Evolutionary conservation across 768 basidiomycete genomes (phyloP).

Genomic region (Kwoniella dendrophila): DNA sequence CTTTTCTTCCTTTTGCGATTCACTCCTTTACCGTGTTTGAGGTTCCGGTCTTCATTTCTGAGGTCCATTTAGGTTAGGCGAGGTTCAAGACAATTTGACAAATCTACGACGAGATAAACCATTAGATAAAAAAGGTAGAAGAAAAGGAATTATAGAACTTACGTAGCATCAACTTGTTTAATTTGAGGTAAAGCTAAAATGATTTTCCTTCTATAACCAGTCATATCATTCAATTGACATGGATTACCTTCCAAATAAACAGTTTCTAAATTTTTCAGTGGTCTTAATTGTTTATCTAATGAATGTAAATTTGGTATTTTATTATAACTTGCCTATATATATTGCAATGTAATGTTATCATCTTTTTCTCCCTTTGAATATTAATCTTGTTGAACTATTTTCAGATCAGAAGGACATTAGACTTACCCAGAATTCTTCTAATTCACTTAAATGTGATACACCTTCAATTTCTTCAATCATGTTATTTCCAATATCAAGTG

Average conservation of each 20-base stretch:
- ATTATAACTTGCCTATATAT: slow-evolving; percentile 78
- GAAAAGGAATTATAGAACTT: slow-evolving; percentile 60
- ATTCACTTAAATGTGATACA: slow-evolving; percentile 68
- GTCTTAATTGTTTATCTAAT: slow-evolving; percentile 68
- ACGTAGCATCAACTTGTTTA: slow-evolving; percentile 95
- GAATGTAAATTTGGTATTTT: slow-evolving; percentile 70
- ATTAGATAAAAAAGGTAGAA: no score
- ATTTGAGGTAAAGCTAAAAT: slow-evolving; percentile 84
- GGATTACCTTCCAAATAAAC: slow-evolving; percentile 96
- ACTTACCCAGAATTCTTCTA: slow-evolving; percentile 95
- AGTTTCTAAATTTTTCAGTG: slow-evolving; percentile 70
- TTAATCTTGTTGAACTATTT: neutral
- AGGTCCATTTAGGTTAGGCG: neutral
- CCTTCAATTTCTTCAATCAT: slow-evolving; percentile 78
- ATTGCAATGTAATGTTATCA: neutral
- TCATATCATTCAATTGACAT: slow-evolving; percentile 75
- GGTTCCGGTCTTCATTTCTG: no score
- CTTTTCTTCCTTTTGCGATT: no score
- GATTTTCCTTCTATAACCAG: slow-evolving; percentile 82
- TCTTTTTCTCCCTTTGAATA: neutral
- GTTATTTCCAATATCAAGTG: slow-evolving; percentile 86
- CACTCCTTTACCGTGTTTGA: no score
- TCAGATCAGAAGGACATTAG: no score
- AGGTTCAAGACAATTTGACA: slow-evolving; percentile 22
- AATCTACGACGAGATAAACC: no score